Evolutionary conservation across 139 green algal species (phyloP).

Genomic region (Haematococcus lacustris): DNA sequence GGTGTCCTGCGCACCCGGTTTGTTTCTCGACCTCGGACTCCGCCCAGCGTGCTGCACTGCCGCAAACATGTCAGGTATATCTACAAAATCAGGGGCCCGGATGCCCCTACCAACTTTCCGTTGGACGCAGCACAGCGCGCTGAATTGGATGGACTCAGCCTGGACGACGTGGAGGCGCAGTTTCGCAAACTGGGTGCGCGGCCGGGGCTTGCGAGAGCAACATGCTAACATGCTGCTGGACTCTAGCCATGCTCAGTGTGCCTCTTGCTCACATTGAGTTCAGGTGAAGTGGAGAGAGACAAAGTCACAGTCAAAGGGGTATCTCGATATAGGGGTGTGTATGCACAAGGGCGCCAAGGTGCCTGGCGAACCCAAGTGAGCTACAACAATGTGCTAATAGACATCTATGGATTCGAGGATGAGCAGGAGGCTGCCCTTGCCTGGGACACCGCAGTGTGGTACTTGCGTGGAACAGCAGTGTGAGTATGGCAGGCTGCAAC

Average conservation of each 20-base stretch:
- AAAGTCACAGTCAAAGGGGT: no score
- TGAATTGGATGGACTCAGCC: not conserved
- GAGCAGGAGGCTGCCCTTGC: not conserved
- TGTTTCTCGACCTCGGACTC: not conserved
- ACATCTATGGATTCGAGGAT: not conserved
- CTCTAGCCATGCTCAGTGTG: no score
- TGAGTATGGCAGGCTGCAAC: no score
- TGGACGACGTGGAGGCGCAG: constrained; percentile 1
- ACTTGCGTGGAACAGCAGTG: no score
- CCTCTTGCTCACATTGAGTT: no score
- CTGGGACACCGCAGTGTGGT: not conserved
- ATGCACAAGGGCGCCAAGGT: not conserved
- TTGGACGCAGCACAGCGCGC: not conserved
- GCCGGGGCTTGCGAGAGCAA: not conserved
- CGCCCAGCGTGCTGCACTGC: not conserved
- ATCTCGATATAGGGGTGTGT: not conserved
- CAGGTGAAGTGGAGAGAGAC: no score
- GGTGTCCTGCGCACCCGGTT: not conserved
- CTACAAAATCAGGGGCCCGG: constrained; percentile 4
- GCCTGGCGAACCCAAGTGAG: not conserved
- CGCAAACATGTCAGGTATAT: not conserved
- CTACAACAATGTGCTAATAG: not conserved
- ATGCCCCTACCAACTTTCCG: not conserved
- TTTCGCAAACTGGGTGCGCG: not conserved
- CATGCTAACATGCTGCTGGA: no score